Percentiles rank a stretch among this genome's conserved stretches.
These are phyloP conservation scores for Cyberlindnera americana DNA, from an alignment of 805 yeast genomes.

Conservation along the genomic window DNA sequence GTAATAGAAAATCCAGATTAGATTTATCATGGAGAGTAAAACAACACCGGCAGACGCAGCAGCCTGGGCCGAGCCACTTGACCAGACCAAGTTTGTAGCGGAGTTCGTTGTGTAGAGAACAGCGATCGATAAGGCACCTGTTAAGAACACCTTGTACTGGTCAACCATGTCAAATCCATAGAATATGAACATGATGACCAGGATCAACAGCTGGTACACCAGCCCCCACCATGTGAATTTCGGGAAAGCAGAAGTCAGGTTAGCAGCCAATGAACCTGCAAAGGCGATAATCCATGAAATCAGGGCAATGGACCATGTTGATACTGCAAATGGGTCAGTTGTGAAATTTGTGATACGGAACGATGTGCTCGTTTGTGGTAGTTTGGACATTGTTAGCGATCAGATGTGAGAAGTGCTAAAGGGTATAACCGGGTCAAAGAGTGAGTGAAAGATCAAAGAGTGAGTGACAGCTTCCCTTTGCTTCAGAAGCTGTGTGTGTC, in stretches of 20 bases:
- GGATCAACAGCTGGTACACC: slow-evolving; percentile 67
- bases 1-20: slow-evolving; percentile 83
- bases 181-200: slow-evolving; percentile 46
- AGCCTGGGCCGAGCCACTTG: slow-evolving; percentile 57
- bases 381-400: background rate
- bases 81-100: slow-evolving; percentile 74
- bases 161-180: slow-evolving; percentile 64
- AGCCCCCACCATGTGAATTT: slow-evolving; percentile 96
- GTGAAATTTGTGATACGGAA: slow-evolving; percentile 40
- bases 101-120: slow-evolving; percentile 83
- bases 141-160: slow-evolving; percentile 52
- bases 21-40: slow-evolving; percentile 72
- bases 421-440: background rate
- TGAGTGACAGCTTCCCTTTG: too few relatives aligned
- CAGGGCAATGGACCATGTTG: slow-evolving; percentile 69
- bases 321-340: slow-evolving; percentile 85
- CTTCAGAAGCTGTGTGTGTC: too few relatives aligned
- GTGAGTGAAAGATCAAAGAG: background rate
- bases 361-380: slow-evolving; percentile 1
- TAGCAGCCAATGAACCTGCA: slow-evolving; percentile 74
- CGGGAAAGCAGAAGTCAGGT: slow-evolving; percentile 50
- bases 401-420: background rate
- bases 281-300: slow-evolving; percentile 87
- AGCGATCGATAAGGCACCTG: slow-evolving; percentile 53
- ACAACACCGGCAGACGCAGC: slow-evolving; percentile 95